A percentile compares a stretch with the other conserved stretches of the same genome.
Evolutionary conservation across 768 basidiomycete genomes (phyloP).

Genomic region (Tricholoma bakamatsutake): DNA sequence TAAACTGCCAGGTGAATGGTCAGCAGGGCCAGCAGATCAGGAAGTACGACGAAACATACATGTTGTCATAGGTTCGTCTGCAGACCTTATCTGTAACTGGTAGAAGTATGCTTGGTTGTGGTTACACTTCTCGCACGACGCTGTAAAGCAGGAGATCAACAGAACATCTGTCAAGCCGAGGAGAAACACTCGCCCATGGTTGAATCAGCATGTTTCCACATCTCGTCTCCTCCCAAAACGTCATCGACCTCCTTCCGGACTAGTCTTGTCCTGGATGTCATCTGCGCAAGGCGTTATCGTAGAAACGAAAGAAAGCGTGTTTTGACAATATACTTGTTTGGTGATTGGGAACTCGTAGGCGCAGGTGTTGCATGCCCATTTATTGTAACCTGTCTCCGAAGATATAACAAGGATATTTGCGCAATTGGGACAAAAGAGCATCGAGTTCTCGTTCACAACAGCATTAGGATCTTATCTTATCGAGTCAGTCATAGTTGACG

Average conservation of each 20-base stretch:
- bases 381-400: constrained; percentile 74
- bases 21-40: background rate
- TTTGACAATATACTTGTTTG: constrained; percentile 52
- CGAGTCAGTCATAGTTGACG: too few relatives aligned
- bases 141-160: constrained; percentile 21
- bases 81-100: constrained; percentile 92
- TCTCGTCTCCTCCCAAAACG: constrained; percentile 89
- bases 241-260: constrained; percentile 93
- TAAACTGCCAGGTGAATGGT: constrained; percentile 40
- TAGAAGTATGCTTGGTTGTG: constrained; percentile 85
- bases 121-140: constrained; percentile 75
- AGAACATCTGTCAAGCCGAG: background rate
- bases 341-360: constrained; percentile 93
- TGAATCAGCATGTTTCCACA: constrained; percentile 91
- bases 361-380: constrained; percentile 92
- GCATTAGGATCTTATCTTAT: constrained; percentile 15
- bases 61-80: constrained; percentile 86
- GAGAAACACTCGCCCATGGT: constrained; percentile 60
- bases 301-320: background rate
- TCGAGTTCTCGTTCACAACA: constrained; percentile 20
- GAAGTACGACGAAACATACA: constrained; percentile 28
- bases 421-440: constrained; percentile 96
- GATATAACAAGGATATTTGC: constrained; percentile 82
- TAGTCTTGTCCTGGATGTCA: constrained; percentile 84
- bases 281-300: constrained; percentile 42